Conservation (phyloP, 192 early-diverging fungal species). For the Coemansia sp. region DNA sequence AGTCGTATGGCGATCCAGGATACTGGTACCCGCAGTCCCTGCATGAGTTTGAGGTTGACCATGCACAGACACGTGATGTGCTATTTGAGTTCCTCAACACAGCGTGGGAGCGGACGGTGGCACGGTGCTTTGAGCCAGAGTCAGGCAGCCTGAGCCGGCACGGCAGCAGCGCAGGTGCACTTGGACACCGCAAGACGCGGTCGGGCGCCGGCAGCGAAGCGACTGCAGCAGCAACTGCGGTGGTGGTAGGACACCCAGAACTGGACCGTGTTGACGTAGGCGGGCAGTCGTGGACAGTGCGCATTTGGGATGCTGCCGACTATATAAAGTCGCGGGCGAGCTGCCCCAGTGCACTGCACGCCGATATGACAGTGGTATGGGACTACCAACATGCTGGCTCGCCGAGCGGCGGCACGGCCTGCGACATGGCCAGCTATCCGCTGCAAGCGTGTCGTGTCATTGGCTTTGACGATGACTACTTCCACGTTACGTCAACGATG, state of each 20-base stretch:
- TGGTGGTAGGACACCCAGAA: conserved; percentile 37
- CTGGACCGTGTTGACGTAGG: conserved; percentile 54
- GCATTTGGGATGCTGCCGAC: conserved; percentile 47
- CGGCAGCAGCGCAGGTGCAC: conserved; percentile 28
- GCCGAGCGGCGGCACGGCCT: background rate
- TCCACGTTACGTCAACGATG: conserved; percentile 41
- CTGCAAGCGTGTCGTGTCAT: conserved; percentile 46
- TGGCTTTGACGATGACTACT: conserved; percentile 50
- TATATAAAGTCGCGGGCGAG: conserved; percentile 30
- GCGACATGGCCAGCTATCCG: conserved; percentile 29
- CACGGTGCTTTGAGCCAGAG: conserved; percentile 42
- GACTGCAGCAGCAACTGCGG: background rate
- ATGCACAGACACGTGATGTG: conserved; percentile 38
- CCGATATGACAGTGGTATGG: conserved; percentile 52
- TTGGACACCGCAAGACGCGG: conserved; percentile 25
- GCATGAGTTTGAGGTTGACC: conserved; percentile 54
- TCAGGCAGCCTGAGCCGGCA: conserved; percentile 33
- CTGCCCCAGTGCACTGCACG: conserved; percentile 37
- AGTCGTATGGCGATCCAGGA: conserved; percentile 50
- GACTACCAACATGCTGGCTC: conserved; percentile 38
- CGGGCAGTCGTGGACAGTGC: conserved; percentile 52
- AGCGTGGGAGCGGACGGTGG: conserved; percentile 47
- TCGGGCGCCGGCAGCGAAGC: conserved; percentile 10
- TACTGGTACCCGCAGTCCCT: conserved; percentile 57
- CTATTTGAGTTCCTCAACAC: conserved; percentile 53